Conservation (phyloP, 305 asterid genomes). For the Ilex paraguariensis region DNA sequence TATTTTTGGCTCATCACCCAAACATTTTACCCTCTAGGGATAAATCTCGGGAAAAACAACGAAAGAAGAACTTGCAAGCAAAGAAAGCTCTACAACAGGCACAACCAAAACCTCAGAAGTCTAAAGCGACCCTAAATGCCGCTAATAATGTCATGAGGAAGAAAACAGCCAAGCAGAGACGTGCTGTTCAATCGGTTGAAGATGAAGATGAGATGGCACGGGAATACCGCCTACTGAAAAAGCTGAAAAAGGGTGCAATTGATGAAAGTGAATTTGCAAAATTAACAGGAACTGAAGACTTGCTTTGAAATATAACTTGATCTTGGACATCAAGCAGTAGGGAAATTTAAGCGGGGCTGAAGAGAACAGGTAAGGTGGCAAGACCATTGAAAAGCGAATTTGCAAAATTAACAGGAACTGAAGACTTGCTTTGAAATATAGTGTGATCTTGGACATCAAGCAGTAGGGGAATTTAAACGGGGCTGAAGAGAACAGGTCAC, state of each 20-base stretch:
- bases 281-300: slow-evolving; percentile 81
- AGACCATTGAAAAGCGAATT: slow-evolving; percentile 33
- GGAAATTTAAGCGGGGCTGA: too few species aligned
- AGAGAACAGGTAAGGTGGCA: too few species aligned
- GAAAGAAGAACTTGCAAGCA: slow-evolving; percentile 68
- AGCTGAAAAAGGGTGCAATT: slow-evolving; percentile 69
- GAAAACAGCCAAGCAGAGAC: slow-evolving; percentile 84
- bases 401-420: slow-evolving; percentile 80
- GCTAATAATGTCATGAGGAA: slow-evolving; percentile 42
- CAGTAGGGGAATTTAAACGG: too few species aligned
- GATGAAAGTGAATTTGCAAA: slow-evolving; percentile 66
- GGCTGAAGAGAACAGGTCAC: too few species aligned
- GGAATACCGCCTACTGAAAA: slow-evolving; percentile 75
- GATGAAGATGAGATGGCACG: slow-evolving; percentile 82
- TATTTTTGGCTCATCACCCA: background rate
- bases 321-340: too few species aligned
- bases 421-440: slow-evolving; percentile 43
- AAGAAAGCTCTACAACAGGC: slow-evolving; percentile 55
- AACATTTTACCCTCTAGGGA: slow-evolving; percentile 42
- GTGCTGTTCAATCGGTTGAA: slow-evolving; percentile 71
- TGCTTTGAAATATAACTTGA: slow-evolving; percentile 22
- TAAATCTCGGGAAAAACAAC: slow-evolving; percentile 77
- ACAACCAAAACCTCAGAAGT: slow-evolving; percentile 35
- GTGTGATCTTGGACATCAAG: too few species aligned
- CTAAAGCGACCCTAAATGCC: slow-evolving; percentile 32